Percentiles rank a stretch among this genome's conserved stretches.
These are phyloP conservation scores for Fraxinus latifolia DNA, from an alignment of 305 asterid genomes.

Conservation along the genomic window DNA sequence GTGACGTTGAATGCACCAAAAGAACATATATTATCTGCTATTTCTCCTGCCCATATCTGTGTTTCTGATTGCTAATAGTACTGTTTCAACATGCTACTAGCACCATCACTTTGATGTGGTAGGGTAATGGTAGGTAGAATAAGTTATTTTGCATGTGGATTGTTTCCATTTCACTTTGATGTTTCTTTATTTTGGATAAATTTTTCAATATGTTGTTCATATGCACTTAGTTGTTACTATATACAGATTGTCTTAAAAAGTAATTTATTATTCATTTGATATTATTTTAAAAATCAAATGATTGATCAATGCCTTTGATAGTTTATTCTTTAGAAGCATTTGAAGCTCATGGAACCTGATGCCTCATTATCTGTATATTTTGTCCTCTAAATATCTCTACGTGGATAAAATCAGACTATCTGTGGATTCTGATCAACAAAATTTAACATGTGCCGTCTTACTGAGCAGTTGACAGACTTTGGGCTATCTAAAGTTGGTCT, in stretches of 20 bases:
- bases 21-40: neutral
- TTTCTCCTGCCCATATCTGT: neutral
- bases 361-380: conserved; percentile 10
- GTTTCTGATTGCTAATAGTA: neutral
- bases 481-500: conserved; percentile 99
- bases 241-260: neutral
- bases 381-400: conserved; percentile 8
- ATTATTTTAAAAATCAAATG: conserved; percentile 5
- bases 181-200: neutral
- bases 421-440: conserved; percentile 25
- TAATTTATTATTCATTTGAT: conserved; percentile 11
- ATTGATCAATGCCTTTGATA: neutral
- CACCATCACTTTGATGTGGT: neutral
- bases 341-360: conserved; percentile 17
- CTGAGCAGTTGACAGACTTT: conserved; percentile 90
- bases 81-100: neutral
- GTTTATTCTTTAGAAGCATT: conserved; percentile 8
- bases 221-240: neutral
- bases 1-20: neutral
- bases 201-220: neutral
- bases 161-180: neutral
- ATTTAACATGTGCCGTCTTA: conserved; percentile 24
- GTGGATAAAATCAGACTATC: conserved; percentile 14
- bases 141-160: neutral
- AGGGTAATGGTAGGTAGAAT: neutral